Conservation (phyloP, 176 grass and related monocot species). For the Pontederia crassipes region DNA sequence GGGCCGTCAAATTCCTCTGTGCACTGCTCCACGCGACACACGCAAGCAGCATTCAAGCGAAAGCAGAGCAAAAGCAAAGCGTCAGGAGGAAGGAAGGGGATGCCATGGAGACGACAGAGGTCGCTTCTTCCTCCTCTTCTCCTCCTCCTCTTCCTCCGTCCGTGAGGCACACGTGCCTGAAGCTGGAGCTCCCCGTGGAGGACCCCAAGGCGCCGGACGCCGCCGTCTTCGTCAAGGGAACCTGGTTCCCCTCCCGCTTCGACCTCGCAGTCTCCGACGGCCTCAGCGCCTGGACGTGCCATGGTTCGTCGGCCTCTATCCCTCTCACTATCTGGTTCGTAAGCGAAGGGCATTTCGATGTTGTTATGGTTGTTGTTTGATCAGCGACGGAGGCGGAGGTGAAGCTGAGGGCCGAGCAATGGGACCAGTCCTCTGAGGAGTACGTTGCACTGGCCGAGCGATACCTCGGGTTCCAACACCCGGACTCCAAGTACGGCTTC, state of each 20-base stretch:
- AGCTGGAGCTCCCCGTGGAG: slow-evolving; percentile 54
- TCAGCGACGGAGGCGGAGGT: slow-evolving; percentile 66
- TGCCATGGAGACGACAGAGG: too few species aligned
- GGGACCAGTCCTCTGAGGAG: slow-evolving; percentile 70
- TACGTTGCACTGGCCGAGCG: slow-evolving; percentile 61
- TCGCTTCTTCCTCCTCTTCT: neutral
- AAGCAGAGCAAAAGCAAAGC: too few species aligned
- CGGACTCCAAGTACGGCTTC: slow-evolving; percentile 58
- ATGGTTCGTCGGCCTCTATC: slow-evolving; percentile 4
- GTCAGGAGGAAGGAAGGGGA: too few species aligned
- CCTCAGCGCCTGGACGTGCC: slow-evolving; percentile 57
- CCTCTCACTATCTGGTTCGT: neutral
- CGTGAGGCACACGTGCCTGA: slow-evolving; percentile 70
- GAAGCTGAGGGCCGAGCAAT: slow-evolving; percentile 77
- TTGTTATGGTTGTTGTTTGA: neutral
- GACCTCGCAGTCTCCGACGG: slow-evolving; percentile 75
- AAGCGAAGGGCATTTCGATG: neutral
- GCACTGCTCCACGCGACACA: too few species aligned
- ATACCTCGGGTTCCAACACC: slow-evolving; percentile 71
- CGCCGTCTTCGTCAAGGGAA: slow-evolving; percentile 54
- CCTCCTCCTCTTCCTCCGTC: neutral
- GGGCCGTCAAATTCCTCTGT: too few species aligned
- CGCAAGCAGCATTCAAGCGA: too few species aligned
- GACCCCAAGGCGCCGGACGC: slow-evolving; percentile 34
- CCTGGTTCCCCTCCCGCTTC: slow-evolving; percentile 67